phyloP scores from a whole-genome alignment of 2,329 filamentous ascomycete genomes.

The Neoscytalidium dimidiatum region DNA sequence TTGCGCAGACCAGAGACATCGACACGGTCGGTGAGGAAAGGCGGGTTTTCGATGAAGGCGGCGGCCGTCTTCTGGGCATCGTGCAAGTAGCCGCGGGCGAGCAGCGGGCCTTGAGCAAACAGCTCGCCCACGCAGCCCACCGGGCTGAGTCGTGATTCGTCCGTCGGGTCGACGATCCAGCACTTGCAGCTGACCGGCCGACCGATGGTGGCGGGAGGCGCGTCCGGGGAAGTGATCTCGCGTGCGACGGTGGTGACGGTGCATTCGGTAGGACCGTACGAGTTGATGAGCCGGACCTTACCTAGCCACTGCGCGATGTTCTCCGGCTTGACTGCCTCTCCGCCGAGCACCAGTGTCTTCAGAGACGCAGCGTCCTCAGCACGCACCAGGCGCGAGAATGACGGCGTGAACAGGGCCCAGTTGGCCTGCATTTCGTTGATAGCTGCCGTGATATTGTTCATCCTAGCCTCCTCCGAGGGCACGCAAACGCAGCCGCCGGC shows the following conservation, averaged over 20 bases:
- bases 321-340: constrained; percentile 32
- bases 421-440: constrained; percentile 39
- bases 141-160: constrained; percentile 34
- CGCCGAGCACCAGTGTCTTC: constrained; percentile 37
- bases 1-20: constrained; percentile 24
- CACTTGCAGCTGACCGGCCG: background rate
- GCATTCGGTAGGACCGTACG: constrained; percentile 32
- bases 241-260: constrained; percentile 19
- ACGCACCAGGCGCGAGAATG: constrained; percentile 37
- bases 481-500: constrained; percentile 56
- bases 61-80: constrained; percentile 22
- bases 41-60: constrained; percentile 37
- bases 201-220: background rate
- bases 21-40: constrained; percentile 14
- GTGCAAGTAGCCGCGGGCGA: constrained; percentile 38
- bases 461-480: constrained; percentile 53
- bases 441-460: constrained; percentile 34
- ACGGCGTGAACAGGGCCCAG: constrained; percentile 44
- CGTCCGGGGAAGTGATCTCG: background rate
- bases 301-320: constrained; percentile 31
- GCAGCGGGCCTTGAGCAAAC: constrained; percentile 60
- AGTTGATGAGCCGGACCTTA: constrained; percentile 38
- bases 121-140: constrained; percentile 52
- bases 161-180: constrained; percentile 39
- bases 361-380: constrained; percentile 42